These are phyloP conservation scores for Wickerhamomyces pijperi DNA, from an alignment of 805 yeast genomes.

Conservation along the genomic window DNA sequence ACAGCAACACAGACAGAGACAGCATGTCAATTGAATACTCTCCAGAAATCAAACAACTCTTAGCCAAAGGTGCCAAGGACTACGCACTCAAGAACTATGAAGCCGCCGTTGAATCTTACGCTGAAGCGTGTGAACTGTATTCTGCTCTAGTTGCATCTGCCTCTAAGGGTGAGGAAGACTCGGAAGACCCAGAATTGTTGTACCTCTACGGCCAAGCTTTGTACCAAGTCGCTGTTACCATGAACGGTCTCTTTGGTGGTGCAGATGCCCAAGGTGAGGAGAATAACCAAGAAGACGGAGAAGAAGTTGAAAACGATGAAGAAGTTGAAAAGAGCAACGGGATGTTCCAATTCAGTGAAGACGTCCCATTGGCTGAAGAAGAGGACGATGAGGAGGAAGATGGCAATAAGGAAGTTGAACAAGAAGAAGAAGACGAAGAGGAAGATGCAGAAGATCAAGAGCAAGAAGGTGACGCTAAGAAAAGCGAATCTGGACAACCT, in stretches of 20 bases:
- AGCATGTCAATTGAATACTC: constrained; percentile 19
- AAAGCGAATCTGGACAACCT: neutral
- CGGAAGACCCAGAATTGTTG: constrained; percentile 63
- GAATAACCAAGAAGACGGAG: constrained; percentile 10
- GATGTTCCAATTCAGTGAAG: constrained; percentile 26
- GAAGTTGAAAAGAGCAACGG: constrained; percentile 18
- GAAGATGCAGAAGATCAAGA: neutral
- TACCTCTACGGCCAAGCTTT: constrained; percentile 71
- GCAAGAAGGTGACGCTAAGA: neutral
- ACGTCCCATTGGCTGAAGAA: constrained; percentile 26
- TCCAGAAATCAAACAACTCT: constrained; percentile 31
- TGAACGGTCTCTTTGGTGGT: constrained; percentile 68
- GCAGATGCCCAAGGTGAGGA: constrained; percentile 15
- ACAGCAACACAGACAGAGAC: no score
- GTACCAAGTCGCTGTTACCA: constrained; percentile 64
- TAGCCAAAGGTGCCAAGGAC: constrained; percentile 52
- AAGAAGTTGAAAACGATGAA: constrained; percentile 15
- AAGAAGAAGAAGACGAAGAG: neutral
- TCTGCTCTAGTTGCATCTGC: constrained; percentile 14
- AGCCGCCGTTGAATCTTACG: constrained; percentile 57
- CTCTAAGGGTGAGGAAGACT: constrained; percentile 10
- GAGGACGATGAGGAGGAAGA: constrained; percentile 1
- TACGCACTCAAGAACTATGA: constrained; percentile 59
- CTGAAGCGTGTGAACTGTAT: constrained; percentile 56
- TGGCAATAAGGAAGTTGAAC: neutral